phyloP scores from a whole-genome alignment of 768 basidiomycete genomes.

The Collybiopsis confluens region DNA sequence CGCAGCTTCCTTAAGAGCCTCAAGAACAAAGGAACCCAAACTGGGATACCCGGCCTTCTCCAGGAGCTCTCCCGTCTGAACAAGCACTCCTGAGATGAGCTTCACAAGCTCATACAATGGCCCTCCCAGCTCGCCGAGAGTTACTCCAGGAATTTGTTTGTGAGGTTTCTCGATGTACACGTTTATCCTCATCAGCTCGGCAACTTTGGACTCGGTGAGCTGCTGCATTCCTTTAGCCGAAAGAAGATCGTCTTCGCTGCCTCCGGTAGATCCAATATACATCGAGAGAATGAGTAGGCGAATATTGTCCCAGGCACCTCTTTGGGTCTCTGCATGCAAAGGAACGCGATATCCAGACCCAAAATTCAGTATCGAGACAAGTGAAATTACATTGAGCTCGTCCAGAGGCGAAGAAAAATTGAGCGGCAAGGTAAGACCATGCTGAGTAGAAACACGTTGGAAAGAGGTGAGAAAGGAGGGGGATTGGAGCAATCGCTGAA shows the following conservation, averaged over 20 bases:
- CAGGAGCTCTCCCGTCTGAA: constrained; percentile 70
- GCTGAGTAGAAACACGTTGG: constrained; percentile 52
- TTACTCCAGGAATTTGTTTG: constrained; percentile 61
- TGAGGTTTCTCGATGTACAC: constrained; percentile 71
- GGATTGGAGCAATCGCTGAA: constrained; percentile 61
- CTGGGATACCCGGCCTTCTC: constrained; percentile 56
- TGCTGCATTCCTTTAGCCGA: constrained; percentile 63
- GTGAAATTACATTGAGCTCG: constrained; percentile 79
- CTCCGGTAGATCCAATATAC: constrained; percentile 61
- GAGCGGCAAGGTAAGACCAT: constrained; percentile 76
- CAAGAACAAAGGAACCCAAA: constrained; percentile 72
- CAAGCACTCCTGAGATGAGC: constrained; percentile 57
- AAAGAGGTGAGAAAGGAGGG: constrained; percentile 61
- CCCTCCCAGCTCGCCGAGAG: constrained; percentile 73
- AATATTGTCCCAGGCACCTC: constrained; percentile 84
- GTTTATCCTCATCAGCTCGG: constrained; percentile 67
- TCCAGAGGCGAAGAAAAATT: constrained; percentile 68
- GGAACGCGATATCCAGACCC: constrained; percentile 76
- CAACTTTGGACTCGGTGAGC: constrained; percentile 53
- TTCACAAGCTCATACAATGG: constrained; percentile 70
- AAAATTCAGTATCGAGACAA: constrained; percentile 79
- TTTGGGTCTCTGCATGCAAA: constrained; percentile 65
- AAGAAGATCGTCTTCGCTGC: constrained; percentile 45
- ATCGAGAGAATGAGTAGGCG: constrained; percentile 68
- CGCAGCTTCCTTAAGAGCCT: constrained; percentile 54